phyloP scores from a whole-genome alignment of 2,329 filamentous ascomycete genomes.

The Cercospora sesami region DNA sequence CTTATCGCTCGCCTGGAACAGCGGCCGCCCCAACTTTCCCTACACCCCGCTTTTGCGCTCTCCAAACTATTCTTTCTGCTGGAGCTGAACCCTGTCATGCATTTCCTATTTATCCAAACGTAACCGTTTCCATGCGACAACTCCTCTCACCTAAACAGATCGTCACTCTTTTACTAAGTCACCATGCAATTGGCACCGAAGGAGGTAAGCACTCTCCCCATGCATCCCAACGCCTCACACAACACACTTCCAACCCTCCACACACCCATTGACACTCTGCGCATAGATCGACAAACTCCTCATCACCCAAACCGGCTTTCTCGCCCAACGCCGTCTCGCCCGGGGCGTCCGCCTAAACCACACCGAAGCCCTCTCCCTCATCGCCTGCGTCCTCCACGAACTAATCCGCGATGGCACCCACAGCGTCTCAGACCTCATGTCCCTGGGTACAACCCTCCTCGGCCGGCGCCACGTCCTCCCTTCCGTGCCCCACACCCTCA shows the following conservation, averaged over 20 bases:
- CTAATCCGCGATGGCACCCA: slow-evolving; percentile 95
- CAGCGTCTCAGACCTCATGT: slow-evolving; percentile 90
- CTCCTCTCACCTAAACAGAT: not conserved
- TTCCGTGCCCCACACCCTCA: slow-evolving; percentile 73
- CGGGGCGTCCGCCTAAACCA: slow-evolving; percentile 88
- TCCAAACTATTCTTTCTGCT: not conserved
- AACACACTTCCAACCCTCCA: not conserved
- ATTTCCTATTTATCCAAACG: slow-evolving; percentile 12
- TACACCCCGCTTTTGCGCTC: not conserved
- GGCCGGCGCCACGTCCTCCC: slow-evolving; percentile 89
- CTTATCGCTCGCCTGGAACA: slow-evolving; percentile 1
- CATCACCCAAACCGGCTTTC: slow-evolving; percentile 81
- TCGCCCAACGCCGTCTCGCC: slow-evolving; percentile 85
- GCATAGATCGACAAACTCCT: slow-evolving; percentile 91
- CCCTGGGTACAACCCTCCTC: slow-evolving; percentile 85
- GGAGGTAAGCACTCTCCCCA: slow-evolving; percentile 32
- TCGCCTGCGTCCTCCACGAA: slow-evolving; percentile 88
- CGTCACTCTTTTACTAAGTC: not conserved
- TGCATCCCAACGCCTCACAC: not conserved
- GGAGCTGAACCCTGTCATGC: not conserved
- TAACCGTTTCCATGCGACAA: slow-evolving; percentile 16
- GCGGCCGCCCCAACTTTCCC: not conserved
- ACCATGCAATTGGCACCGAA: slow-evolving; percentile 40
- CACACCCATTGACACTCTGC: not conserved
- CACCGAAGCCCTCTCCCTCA: slow-evolving; percentile 79